Evolutionary conservation across 2,329 filamentous ascomycete species (phyloP), one percentile per base, ranked within the genome.

Genomic region (Ophiostoma sp.): DNA sequence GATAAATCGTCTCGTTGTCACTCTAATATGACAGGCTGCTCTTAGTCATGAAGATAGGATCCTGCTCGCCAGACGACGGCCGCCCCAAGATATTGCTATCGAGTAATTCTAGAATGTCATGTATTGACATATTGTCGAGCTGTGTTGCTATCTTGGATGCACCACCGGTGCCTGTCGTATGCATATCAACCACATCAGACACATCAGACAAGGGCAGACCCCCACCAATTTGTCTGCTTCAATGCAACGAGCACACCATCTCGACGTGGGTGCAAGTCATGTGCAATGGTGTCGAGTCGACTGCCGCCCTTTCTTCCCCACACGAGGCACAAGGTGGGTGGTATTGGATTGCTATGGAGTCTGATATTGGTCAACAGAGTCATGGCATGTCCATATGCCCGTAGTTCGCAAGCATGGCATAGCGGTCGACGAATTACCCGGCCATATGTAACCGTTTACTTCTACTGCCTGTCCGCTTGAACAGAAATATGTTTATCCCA

Each of bases 261-360:
- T 55, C 18, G n/a, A 36, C 49, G 49, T 55, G 49, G 18, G 49
- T 27, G 49, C 9, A 55, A 55, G 49, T 55, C 49, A 55, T 55
- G 49, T 55, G 49, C 18, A 55, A 55, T 55, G 7, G 18, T 55
- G 49, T 55, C n/a, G 18, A 55, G 49, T 9, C 27, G 49, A 55
- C 49, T 55, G 49, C 49, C 14, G 63, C 44, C 63, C 27, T 27
- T 2, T 47, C 45, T 62, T 67, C 55, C 42, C 55, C 66, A 62
- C 52, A 55, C 49, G 27, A 47, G n/a, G 49, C 49, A 55, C 27
- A 45, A 16, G 49, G 49, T 11, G 49, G 49, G 49, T 55, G 49
- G 49, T 55, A 55, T 55, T 27, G 8, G 11, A 18, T 52, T 52
- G 47, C 47, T 47, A 12, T 6, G 42, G 9, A 9, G 18, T 27